Evolutionary conservation across 805 yeast genomes (phyloP), one percentile per base, ranked within the genome.

Genomic region (Komagataella mondaviorum): DNA sequence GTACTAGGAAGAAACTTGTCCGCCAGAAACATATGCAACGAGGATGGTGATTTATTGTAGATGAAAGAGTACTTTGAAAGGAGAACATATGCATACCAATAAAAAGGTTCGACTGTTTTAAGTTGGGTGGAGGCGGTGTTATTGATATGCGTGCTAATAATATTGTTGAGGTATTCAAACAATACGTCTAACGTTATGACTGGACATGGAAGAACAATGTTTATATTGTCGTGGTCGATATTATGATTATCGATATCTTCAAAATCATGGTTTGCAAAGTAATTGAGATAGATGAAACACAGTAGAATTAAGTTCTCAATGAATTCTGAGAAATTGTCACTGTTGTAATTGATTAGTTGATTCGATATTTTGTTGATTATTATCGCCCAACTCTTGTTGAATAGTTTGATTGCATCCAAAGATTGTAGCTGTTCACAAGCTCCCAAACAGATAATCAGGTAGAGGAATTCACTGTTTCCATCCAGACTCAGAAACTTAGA

Each of bases 11-110:
- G 50, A 16, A 50, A 45, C 46, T 64, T 64, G 48, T 57, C 56
- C 48, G 66, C 51, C 39, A 69, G 60, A 16, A 59, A 55, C 7
- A 54, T 43, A 55, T 71, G 71, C 12, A 63, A 55, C 16, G 68
- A 63, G 2, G 78, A 72, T 1, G 78, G 74, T 1, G 67, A 60
- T 51, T 70, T 68, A 55, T 69, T 66, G 55, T 63, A 69, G 18
- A 63, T 58, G 48, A 68, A 63, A 16, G 72, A 64, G 55, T 71
- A 73, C 36, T 68, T 68, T 1, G 81, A 72, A 10, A 77, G 63
- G 10, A 77, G 56, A 6, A 69, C 60, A 55, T 75, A 78, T 16
- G 78, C 71, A 54, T 70, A 67, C 82, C 82, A 78, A 51, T 66
- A 66, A 51, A 66, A 61, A 45, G 59, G 54, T 22, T 60, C 61